These are phyloP conservation scores for Singerocomus inundabilis DNA, from an alignment of 1,284 basidiomycete genomes.

Conservation along the genomic window DNA sequence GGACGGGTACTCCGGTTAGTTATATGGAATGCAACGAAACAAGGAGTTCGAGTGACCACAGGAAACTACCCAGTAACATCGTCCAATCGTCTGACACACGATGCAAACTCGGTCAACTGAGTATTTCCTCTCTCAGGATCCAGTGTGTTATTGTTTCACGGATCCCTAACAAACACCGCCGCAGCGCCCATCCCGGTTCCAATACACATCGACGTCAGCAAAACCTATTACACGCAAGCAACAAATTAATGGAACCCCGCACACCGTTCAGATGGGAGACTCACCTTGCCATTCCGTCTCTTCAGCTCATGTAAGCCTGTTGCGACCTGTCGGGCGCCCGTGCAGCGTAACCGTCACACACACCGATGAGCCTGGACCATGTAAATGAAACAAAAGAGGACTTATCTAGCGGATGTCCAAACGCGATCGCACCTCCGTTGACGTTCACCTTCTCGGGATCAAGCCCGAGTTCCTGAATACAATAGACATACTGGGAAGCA, in stretches of 20 bases:
- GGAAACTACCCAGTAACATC: not conserved
- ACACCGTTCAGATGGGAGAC: constrained; percentile 4
- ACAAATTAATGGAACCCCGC: not conserved
- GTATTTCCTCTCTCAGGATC: not conserved
- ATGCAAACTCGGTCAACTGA: no score
- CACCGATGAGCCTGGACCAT: constrained; percentile 21
- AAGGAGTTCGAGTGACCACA: not conserved
- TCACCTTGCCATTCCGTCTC: constrained; percentile 74
- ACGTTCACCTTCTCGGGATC: constrained; percentile 78
- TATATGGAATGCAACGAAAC: not conserved
- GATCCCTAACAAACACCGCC: constrained; percentile 63
- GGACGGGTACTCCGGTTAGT: not conserved
- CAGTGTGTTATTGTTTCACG: constrained; percentile 12
- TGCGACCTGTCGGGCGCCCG: constrained; percentile 84
- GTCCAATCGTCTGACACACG: not conserved
- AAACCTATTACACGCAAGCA: constrained; percentile 42
- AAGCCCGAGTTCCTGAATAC: constrained; percentile 71
- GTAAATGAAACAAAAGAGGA: constrained; percentile 20
- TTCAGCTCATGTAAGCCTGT: constrained; percentile 84
- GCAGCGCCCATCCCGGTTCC: constrained; percentile 91
- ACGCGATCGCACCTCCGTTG: constrained; percentile 84
- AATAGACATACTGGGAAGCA: constrained; percentile 86
- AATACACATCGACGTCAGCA: constrained; percentile 85
- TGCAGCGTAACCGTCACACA: constrained; percentile 58
- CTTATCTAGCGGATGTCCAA: constrained; percentile 86